A percentile compares a stretch with the other conserved stretches of the same genome.
These are phyloP conservation scores for Pouteria campechiana DNA, from an alignment of 179 eudicot genomes.

Conservation along the genomic window DNA sequence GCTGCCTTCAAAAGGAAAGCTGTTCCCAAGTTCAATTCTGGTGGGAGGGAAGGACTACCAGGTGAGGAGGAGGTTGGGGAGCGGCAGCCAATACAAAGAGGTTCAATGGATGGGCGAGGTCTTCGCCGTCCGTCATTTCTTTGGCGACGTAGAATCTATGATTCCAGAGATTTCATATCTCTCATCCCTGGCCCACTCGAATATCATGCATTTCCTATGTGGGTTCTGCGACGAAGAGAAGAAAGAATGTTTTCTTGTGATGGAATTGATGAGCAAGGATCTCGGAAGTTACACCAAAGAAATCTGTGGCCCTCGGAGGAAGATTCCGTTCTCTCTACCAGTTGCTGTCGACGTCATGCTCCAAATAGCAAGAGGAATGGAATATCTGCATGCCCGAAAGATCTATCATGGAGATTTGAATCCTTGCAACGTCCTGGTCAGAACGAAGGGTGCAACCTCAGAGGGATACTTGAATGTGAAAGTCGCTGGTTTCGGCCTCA, in stretches of 20 bases:
- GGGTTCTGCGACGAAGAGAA: conserved; percentile 56
- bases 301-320: conserved; percentile 34
- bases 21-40: conserved; percentile 40
- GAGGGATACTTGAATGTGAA: conserved; percentile 53
- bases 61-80: conserved; percentile 52
- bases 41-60: conserved; percentile 51
- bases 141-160: conserved; percentile 34
- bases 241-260: conserved; percentile 51
- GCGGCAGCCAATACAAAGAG: conserved; percentile 57
- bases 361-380: conserved; percentile 88
- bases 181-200: conserved; percentile 60
- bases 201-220: conserved; percentile 43
- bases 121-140: conserved; percentile 48
- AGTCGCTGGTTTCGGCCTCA: conserved; percentile 41
- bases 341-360: conserved; percentile 64
- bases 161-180: conserved; percentile 26
- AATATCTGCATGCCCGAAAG: conserved; percentile 64
- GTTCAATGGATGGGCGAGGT: conserved; percentile 69
- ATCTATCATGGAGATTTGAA: conserved; percentile 67
- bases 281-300: conserved; percentile 44
- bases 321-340: conserved; percentile 35
- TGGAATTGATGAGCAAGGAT: conserved; percentile 64
- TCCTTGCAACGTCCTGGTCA: conserved; percentile 55
- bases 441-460: conserved; percentile 15
- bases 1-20: conserved; percentile 13